Evolutionary conservation across 23 red algal genomes (phyloP).

Genomic region (Gracilaria domingensis): DNA sequence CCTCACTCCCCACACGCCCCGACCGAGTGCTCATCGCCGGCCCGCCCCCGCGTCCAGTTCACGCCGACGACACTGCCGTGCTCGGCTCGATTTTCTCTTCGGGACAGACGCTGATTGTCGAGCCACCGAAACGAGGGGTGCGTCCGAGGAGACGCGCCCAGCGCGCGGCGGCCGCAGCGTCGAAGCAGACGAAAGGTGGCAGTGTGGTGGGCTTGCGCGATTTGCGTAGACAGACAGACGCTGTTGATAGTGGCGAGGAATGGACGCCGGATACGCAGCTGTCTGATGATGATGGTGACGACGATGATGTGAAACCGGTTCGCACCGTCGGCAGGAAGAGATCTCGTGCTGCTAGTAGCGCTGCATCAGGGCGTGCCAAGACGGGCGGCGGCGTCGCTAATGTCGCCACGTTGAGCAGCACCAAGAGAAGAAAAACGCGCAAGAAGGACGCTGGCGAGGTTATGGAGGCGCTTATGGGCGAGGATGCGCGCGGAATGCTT

Average conservation of each 20-base stretch:
- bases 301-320: not conserved
- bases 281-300: not conserved
- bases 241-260: slow-evolving; percentile 11
- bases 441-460: slow-evolving; percentile 32
- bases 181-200: not conserved
- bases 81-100: slow-evolving; percentile 8
- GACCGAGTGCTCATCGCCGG: slow-evolving; percentile 43
- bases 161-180: no score
- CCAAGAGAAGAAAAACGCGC: not conserved
- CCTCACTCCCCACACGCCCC: not conserved
- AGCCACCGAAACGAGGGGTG: slow-evolving; percentile 16
- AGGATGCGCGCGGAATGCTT: slow-evolving; percentile 23
- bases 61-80: not conserved
- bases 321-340: not conserved
- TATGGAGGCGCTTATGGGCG: slow-evolving; percentile 17
- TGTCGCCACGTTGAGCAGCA: not conserved
- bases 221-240: not conserved
- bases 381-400: not conserved
- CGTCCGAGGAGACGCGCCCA: not conserved
- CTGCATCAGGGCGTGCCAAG: not conserved
- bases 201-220: not conserved
- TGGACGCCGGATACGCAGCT: slow-evolving; percentile 4
- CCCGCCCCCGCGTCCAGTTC: slow-evolving; percentile 2
- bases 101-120: slow-evolving; percentile 30
- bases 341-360: not conserved